Base-by-base conservation (phyloP, 1,284 basidiomycete genomes). In the Afroboletus lepidellus region DNA sequence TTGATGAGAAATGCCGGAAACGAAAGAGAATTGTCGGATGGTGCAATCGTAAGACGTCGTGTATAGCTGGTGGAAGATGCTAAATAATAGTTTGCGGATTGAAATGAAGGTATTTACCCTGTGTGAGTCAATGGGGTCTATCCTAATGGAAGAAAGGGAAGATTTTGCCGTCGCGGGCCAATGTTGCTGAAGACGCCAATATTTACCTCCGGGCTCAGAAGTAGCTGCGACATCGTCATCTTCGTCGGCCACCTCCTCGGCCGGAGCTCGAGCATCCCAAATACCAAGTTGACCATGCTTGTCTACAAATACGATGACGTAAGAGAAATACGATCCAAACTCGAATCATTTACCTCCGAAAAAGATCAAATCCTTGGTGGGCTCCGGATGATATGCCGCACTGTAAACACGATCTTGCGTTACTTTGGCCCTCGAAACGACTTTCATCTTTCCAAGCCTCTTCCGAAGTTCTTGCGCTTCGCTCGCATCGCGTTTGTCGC, bases 31-130 rank as follows among this genome's bases (percentile, higher is more conserved):
- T 38, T 72, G 73, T n/a, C 89, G 83, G 50, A 92, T 69, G 1
- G 85, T 90, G 59, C 82, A 84, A 61, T 92, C 89, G 58, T 92
- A 92, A 9, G 89, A 79, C 42, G 81, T 85, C 8, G 89, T 91
- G 61, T 83, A 90, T 15, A 91, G 69, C 89, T 91, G 27, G 30
- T 21, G 7, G 27, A 33, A 25, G 11, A 36, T 6, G 15, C 32
- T 65, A n/a, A 57, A 51, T 41, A 38, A 24, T 4, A 8, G 12
- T 3, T 29, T 12, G 5, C 15, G 4, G 0, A 5, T 2, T 15
- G 16, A 41, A 4, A 23, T 27, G 20, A 37, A 39, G 43, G 42
- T 15, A 47, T 77, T 56, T 66, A 89, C 88, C 54, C 76, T 86
- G 60, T 90, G 85, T 0, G 85, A 74, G 62, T 92, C 77, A 32